These are phyloP conservation scores for Magnolia kwangsiensis DNA, from an alignment of 164 flowering plant genomes.

Conservation along the genomic window DNA sequence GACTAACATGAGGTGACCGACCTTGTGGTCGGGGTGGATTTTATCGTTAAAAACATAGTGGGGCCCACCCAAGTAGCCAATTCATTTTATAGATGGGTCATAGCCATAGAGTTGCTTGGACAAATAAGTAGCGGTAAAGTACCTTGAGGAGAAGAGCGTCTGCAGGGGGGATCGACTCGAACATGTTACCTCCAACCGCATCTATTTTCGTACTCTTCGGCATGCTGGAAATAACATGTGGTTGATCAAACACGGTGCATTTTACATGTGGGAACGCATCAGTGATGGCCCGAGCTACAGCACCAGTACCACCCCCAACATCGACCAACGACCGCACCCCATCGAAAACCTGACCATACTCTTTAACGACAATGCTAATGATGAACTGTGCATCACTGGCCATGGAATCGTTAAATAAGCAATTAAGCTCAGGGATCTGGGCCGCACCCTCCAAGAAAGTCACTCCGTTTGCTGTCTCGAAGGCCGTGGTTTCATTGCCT, in stretches of 20 bases:
- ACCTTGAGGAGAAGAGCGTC: conserved; percentile 14
- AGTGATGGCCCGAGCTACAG: neutral
- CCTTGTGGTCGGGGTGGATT: no score
- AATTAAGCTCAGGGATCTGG: neutral
- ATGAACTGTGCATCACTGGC: neutral
- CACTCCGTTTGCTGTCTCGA: conserved; percentile 16
- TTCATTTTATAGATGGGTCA: no score
- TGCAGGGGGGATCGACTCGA: conserved; percentile 8
- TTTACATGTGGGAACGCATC: conserved; percentile 1
- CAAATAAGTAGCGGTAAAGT: neutral
- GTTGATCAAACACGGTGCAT: neutral
- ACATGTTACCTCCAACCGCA: conserved; percentile 7
- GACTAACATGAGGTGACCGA: no score
- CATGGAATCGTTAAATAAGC: neutral
- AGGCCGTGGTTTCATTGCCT: conserved; percentile 16
- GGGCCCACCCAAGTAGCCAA: no score
- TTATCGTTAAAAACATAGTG: no score
- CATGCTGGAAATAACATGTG: neutral
- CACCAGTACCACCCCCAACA: conserved; percentile 1
- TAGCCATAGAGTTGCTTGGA: no score
- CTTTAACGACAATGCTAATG: neutral
- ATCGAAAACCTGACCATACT: neutral
- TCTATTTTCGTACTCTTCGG: neutral
- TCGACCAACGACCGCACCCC: neutral
- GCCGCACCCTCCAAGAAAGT: no score